Percentiles rank a stretch among this genome's conserved stretches.
Conservation (phyloP, 148 eudicot genomes). For the Spergularia bocconei region DNA sequence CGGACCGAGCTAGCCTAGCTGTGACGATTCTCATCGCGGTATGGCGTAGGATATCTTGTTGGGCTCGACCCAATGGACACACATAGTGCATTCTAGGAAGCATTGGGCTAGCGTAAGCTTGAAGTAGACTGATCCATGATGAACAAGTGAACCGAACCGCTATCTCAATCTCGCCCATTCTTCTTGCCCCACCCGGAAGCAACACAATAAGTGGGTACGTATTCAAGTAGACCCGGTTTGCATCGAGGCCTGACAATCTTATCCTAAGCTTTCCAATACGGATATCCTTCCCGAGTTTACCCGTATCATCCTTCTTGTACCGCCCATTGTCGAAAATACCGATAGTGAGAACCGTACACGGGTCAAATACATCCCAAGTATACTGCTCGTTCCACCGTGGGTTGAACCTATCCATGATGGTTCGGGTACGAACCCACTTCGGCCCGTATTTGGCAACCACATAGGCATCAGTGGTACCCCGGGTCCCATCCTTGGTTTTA, state of each 20-base stretch:
- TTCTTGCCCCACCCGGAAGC: slow-evolving; percentile 62
- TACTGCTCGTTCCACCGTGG: slow-evolving; percentile 95
- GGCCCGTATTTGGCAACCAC: slow-evolving; percentile 88
- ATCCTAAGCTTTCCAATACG: slow-evolving; percentile 73
- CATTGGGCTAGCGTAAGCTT: slow-evolving; percentile 71
- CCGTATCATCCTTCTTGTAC: slow-evolving; percentile 45
- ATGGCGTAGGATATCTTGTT: slow-evolving; percentile 76
- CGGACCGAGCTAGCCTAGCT: slow-evolving; percentile 62
- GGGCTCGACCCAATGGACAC: slow-evolving; percentile 66
- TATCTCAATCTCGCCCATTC: slow-evolving; percentile 84
- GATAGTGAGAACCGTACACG: slow-evolving; percentile 78
- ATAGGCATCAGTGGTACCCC: slow-evolving; percentile 83
- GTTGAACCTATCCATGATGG: slow-evolving; percentile 75
- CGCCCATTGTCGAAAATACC: slow-evolving; percentile 84
- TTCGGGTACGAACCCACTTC: slow-evolving; percentile 84
- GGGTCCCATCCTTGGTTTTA: slow-evolving; percentile 73
- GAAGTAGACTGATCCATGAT: slow-evolving; percentile 73
- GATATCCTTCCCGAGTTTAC: slow-evolving; percentile 51
- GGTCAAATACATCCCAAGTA: slow-evolving; percentile 85
- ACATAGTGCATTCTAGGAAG: slow-evolving; percentile 89
- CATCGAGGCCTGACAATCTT: slow-evolving; percentile 66
- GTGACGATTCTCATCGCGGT: slow-evolving; percentile 75
- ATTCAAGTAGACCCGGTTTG: slow-evolving; percentile 55
- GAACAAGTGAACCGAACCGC: slow-evolving; percentile 70
- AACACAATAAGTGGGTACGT: slow-evolving; percentile 60